Conservation (phyloP, 2,329 filamentous ascomycete species). For the Fusarium concolor region DNA sequence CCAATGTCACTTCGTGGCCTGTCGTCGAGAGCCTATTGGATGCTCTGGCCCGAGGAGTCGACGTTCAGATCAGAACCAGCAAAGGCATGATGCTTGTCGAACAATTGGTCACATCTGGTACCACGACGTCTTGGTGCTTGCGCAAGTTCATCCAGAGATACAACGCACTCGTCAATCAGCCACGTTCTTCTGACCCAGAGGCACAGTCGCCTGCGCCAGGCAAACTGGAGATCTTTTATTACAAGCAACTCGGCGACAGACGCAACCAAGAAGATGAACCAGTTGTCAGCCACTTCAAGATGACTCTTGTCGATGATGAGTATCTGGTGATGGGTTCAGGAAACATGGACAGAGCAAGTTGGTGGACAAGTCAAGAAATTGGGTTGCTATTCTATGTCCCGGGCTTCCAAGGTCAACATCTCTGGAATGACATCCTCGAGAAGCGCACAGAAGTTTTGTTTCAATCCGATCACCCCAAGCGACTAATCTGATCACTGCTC, state of each 20-base stretch:
- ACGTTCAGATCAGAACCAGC: conserved; percentile 75
- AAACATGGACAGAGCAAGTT: conserved; percentile 87
- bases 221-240: conserved; percentile 69
- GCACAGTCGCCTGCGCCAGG: conserved; percentile 58
- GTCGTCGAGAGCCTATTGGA: conserved; percentile 70
- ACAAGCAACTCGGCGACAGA: conserved; percentile 55
- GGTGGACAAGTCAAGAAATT: conserved; percentile 88
- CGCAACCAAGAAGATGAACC: conserved; percentile 63
- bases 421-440: conserved; percentile 56
- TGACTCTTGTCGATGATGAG: conserved; percentile 77
- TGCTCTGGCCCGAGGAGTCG: conserved; percentile 73
- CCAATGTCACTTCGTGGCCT: conserved; percentile 78
- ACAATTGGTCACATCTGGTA: conserved; percentile 83
- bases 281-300: conserved; percentile 81
- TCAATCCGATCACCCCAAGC: conserved; percentile 38
- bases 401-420: conserved; percentile 49
- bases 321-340: conserved; percentile 80
- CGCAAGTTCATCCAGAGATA: conserved; percentile 69
- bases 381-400: conserved; percentile 70
- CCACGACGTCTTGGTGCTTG: conserved; percentile 75
- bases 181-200: conserved; percentile 53
- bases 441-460: conserved; percentile 52
- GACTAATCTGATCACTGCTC: conserved; percentile 32
- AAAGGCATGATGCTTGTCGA: conserved; percentile 80
- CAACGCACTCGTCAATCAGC: conserved; percentile 45